Evolutionary conservation across 2,329 filamentous ascomycete genomes (phyloP).

Genomic region (Arthrobotrys megalospora): DNA sequence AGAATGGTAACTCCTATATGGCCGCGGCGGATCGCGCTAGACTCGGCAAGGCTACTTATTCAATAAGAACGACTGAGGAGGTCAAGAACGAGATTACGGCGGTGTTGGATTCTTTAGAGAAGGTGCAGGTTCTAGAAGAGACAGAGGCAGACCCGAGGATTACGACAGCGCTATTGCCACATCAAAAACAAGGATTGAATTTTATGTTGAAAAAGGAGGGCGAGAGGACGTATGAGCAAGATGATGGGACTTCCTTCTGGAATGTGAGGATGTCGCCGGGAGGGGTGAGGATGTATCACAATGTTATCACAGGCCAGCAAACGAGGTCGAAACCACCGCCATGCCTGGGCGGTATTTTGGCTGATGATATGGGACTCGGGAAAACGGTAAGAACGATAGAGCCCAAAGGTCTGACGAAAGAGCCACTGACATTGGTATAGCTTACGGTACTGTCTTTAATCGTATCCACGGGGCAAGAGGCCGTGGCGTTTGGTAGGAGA

Average conservation of each 20-base stretch:
- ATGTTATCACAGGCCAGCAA: conserved; percentile 71
- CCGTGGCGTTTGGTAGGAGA: conserved; percentile 71
- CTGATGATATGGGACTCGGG: conserved; percentile 65
- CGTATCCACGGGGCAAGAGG: conserved; percentile 75
- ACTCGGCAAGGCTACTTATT: conserved; percentile 53
- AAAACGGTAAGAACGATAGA: conserved; percentile 73
- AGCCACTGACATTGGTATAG: conserved; percentile 85
- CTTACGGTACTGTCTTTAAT: conserved; percentile 87
- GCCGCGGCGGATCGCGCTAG: conserved; percentile 46
- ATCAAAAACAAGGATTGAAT: conserved; percentile 58
- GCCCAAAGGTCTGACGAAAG: conserved; percentile 67
- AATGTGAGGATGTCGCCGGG: conserved; percentile 73
- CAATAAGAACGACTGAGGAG: conserved; percentile 58
- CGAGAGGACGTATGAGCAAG: conserved; percentile 50
- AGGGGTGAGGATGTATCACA: conserved; percentile 78
- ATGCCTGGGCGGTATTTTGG: conserved; percentile 61
- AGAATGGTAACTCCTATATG: conserved; percentile 38
- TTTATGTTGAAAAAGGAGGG: conserved; percentile 59
- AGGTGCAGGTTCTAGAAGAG: conserved; percentile 55
- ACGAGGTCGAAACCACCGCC: conserved; percentile 69
- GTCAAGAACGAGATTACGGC: conserved; percentile 58
- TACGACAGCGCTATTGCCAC: conserved; percentile 44
- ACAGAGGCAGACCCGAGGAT: conserved; percentile 51
- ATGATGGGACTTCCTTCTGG: conserved; percentile 80
- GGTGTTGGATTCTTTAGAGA: conserved; percentile 55